phyloP scores from a whole-genome alignment of 352 stramenopile genomes.

The Pythium rishiriense region DNA sequence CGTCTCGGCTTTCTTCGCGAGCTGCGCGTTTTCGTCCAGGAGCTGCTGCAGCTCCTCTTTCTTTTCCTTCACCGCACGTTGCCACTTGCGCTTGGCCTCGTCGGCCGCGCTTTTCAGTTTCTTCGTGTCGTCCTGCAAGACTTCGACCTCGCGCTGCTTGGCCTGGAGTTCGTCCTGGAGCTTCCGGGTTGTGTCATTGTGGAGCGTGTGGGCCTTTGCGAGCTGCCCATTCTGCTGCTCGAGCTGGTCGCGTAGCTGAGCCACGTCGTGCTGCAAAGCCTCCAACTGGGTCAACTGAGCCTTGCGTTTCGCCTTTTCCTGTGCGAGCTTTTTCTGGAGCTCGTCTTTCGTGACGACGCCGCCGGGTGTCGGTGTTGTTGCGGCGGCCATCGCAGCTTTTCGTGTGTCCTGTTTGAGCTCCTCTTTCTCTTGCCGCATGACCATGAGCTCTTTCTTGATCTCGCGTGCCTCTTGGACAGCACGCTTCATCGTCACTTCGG shows the following conservation, averaged over 20 bases:
- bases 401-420: slow-evolving; percentile 36
- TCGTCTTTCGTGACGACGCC: slow-evolving; percentile 28
- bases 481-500: slow-evolving; percentile 73
- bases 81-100: slow-evolving; percentile 30
- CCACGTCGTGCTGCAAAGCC: slow-evolving; percentile 5
- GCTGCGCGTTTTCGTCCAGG: slow-evolving; percentile 51
- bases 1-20: slow-evolving; percentile 31
- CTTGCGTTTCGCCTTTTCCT: slow-evolving; percentile 30
- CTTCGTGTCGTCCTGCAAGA: slow-evolving; percentile 38
- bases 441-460: slow-evolving; percentile 75
- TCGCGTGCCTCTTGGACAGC: slow-evolving; percentile 69
- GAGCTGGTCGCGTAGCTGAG: slow-evolving; percentile 2
- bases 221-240: slow-evolving; percentile 20
- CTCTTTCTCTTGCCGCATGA: slow-evolving; percentile 76
- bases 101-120: slow-evolving; percentile 26
- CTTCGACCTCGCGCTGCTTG: slow-evolving; percentile 20
- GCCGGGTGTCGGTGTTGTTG: slow-evolving; percentile 23
- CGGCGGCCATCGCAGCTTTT: slow-evolving; percentile 15
- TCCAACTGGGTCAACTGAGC: slow-evolving; percentile 14
- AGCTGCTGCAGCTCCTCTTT: slow-evolving; percentile 47
- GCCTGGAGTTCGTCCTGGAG: slow-evolving; percentile 14
- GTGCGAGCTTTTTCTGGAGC: slow-evolving; percentile 37
- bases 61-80: slow-evolving; percentile 42
- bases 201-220: slow-evolving; percentile 10
- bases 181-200: slow-evolving; percentile 9